Evolutionary conservation across 768 basidiomycete genomes (phyloP).

Genomic region (Amanita rimosa): DNA sequence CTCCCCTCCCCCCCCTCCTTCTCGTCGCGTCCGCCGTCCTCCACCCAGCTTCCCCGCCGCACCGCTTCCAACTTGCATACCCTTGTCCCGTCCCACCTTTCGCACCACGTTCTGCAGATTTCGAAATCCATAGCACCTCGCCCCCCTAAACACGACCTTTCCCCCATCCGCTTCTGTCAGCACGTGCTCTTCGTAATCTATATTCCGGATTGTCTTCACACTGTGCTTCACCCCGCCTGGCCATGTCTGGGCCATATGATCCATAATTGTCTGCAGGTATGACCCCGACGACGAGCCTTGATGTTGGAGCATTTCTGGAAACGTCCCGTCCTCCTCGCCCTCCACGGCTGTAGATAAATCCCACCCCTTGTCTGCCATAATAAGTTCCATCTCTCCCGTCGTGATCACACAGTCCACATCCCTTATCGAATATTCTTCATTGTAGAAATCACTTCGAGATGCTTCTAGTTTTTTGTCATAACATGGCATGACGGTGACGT

Average conservation of each 20-base stretch:
- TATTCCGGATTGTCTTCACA: constrained; percentile 51
- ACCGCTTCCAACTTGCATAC: constrained; percentile 50
- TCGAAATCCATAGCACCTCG: constrained; percentile 94
- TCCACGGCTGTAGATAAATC: constrained; percentile 52
- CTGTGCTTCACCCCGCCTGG: constrained; percentile 35
- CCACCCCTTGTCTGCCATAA: constrained; percentile 77
- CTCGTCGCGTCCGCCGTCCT: constrained; percentile 14
- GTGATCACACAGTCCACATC: constrained; percentile 98
- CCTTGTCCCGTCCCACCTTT: constrained; percentile 80
- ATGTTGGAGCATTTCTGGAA: constrained; percentile 72
- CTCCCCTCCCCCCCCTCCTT: constrained; percentile 18
- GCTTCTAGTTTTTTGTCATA: constrained; percentile 99
- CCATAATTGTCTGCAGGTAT: constrained; percentile 75
- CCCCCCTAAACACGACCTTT: constrained; percentile 77
- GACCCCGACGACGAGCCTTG: constrained; percentile 87
- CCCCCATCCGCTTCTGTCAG: constrained; percentile 33
- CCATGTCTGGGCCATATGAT: constrained; percentile 33
- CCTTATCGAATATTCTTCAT: constrained; percentile 66
- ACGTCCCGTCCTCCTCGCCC: constrained; percentile 27
- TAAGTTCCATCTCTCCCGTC: constrained; percentile 83
- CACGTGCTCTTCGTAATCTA: constrained; percentile 71
- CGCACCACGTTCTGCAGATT: constrained; percentile 96
- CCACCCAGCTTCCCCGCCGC: constrained; percentile 21
- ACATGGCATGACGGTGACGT: constrained; percentile 97
- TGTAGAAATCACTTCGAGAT: constrained; percentile 87